Evolutionary conservation across 768 basidiomycete species (phyloP), one percentile per base, ranked within the genome.

Genomic region (Pulveroboletus sp.): DNA sequence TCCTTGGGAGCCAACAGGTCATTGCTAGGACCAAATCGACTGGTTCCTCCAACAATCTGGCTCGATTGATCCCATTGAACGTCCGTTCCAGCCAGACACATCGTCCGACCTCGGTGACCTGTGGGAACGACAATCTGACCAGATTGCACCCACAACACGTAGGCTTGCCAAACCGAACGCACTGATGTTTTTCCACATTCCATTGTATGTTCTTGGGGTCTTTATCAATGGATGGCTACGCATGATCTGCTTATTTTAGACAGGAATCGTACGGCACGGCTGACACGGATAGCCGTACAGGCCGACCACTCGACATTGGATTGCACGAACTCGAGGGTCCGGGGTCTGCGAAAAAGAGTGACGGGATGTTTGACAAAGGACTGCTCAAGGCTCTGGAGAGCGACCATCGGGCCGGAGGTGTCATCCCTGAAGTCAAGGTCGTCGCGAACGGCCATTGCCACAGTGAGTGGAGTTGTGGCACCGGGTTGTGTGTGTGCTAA

Each of bases 171-270:
- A 96, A 67, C 95, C 95, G 1, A 97, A 97, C 60, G 95, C 92
- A 0, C 67, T 98, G 57, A 89, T 92, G 87, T 96, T 95, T 72
- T 97, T 96, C 83, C 95, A 98, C 58, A 98, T 99, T 41, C 95
- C 95, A 45, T 63, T 97, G 86, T 90, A 63, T 18, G 84, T 73
- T 4, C 15, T 11, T 5, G 6, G 24, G 18, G 9, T 3, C 7
- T 35, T 8, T 27, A 4, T 9, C 5, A 4, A 6, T 8, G 26
- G 6, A 9, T 13, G 39, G 40, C 8, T 11, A 14, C 15, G n/a
- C 24, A 35, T 52, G 2, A 43, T 39, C 15, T 18, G 14, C 15
- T 24, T 46, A 7, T 31, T 37, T 13, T 56, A 91, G 89, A 30
- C 82, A 80, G 43, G 91, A 94, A 67, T 76, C 90, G 1, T 94